These are phyloP conservation scores for Tolypocladium amazonense DNA, from an alignment of 2,329 filamentous ascomycete genomes.

Conservation along the genomic window DNA sequence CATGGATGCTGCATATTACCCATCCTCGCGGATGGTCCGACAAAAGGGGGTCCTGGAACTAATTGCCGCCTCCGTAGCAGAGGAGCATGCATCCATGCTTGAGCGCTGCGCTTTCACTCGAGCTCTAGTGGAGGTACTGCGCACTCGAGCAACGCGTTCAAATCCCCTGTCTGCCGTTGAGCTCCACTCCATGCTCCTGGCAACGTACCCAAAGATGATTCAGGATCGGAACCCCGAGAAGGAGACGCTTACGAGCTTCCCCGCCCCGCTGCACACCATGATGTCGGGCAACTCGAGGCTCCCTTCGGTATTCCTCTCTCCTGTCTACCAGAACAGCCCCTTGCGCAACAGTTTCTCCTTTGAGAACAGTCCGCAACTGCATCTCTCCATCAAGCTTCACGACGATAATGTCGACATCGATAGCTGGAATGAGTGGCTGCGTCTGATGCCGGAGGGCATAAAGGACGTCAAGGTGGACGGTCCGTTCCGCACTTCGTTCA, in stretches of 20 bases:
- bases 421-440: slow-evolving; percentile 47
- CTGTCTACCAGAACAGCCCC: slow-evolving; percentile 31
- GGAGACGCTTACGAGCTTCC: slow-evolving; percentile 36
- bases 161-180: slow-evolving; percentile 40
- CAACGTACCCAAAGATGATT: slow-evolving; percentile 39
- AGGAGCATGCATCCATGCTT: slow-evolving; percentile 36
- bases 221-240: slow-evolving; percentile 37
- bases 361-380: slow-evolving; percentile 36
- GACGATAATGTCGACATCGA: slow-evolving; percentile 42
- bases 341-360: slow-evolving; percentile 26
- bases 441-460: slow-evolving; percentile 46
- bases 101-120: slow-evolving; percentile 43
- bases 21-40: slow-evolving; percentile 39
- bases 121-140: slow-evolving; percentile 37
- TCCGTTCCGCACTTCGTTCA: slow-evolving; percentile 24
- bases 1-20: slow-evolving; percentile 49
- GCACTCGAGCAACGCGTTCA: slow-evolving; percentile 32
- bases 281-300: slow-evolving; percentile 41
- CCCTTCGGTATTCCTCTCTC: slow-evolving; percentile 45
- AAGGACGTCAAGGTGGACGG: slow-evolving; percentile 45
- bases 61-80: slow-evolving; percentile 43
- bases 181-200: slow-evolving; percentile 42
- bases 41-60: slow-evolving; percentile 45
- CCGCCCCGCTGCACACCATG: slow-evolving; percentile 45
- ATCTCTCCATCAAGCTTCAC: slow-evolving; percentile 37